These are phyloP conservation scores for Aureobasidium melanogenum DNA, from an alignment of 2,329 filamentous ascomycete genomes.

Conservation along the genomic window DNA sequence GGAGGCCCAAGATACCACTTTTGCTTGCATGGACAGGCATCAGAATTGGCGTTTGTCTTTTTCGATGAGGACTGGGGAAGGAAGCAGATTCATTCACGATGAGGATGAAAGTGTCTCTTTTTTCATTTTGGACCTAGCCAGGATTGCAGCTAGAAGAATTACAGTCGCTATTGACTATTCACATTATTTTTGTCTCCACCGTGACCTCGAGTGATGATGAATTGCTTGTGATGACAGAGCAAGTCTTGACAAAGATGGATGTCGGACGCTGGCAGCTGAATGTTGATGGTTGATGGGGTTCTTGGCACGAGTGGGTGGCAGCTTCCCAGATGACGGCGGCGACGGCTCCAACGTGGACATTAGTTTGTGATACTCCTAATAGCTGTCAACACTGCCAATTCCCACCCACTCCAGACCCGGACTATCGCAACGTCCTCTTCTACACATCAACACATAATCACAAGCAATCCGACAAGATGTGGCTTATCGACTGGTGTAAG, in stretches of 20 bases:
- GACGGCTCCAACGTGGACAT: constrained; percentile 4
- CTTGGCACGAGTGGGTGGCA: neutral
- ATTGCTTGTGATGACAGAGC: neutral
- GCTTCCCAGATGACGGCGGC: constrained; percentile 12
- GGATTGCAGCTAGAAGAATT: neutral
- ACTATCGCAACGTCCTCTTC: neutral
- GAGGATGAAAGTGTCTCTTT: neutral
- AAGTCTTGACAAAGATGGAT: neutral
- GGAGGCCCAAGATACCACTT: constrained; percentile 2
- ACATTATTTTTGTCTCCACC: neutral
- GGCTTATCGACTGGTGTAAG: constrained; percentile 93
- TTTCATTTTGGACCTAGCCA: neutral
- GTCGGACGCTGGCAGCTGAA: neutral
- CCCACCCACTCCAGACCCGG: neutral
- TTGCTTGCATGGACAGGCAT: constrained; percentile 5
- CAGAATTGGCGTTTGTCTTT: constrained; percentile 1
- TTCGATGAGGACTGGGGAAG: neutral
- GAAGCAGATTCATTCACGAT: neutral
- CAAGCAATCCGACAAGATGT: constrained; percentile 49
- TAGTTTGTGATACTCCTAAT: neutral
- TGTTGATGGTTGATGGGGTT: neutral
- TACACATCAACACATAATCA: neutral
- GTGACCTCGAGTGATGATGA: neutral
- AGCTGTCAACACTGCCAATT: constrained; percentile 4
- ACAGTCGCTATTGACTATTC: neutral